Evolutionary conservation across 2,329 filamentous ascomycete genomes (phyloP).

Genomic region (Pseudocercospora ulei): DNA sequence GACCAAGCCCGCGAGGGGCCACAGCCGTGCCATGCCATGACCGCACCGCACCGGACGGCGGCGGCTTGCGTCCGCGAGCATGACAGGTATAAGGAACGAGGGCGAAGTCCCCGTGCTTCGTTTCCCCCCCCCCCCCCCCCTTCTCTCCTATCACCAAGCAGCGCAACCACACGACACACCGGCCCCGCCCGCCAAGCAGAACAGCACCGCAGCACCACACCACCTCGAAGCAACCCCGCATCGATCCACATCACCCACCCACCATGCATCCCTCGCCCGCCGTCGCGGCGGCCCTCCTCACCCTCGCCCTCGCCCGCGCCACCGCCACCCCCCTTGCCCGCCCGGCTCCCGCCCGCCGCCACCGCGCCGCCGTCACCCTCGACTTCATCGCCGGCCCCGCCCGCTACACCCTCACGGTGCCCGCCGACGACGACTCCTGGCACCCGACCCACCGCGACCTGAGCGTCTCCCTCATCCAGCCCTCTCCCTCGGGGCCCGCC

Average conservation of each 20-base stretch:
- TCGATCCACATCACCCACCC: neutral
- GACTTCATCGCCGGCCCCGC: slow-evolving; percentile 12
- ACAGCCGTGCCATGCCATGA: neutral
- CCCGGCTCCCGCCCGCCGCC: slow-evolving; percentile 5
- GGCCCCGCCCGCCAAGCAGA: slow-evolving; percentile 2
- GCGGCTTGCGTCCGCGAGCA: neutral
- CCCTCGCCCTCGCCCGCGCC: slow-evolving; percentile 6
- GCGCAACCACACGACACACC: slow-evolving; percentile 4
- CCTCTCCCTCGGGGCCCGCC: too few species aligned
- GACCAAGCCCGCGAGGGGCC: neutral
- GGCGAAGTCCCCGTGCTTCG: slow-evolving; percentile 6
- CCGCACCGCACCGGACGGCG: neutral
- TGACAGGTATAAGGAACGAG: slow-evolving; percentile 13
- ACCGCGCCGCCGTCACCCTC: slow-evolving; percentile 8
- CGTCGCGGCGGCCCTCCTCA: slow-evolving; percentile 3
- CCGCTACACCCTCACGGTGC: slow-evolving; percentile 10
- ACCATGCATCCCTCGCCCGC: slow-evolving; percentile 11
- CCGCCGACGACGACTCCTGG: slow-evolving; percentile 1
- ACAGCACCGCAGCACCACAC: neutral
- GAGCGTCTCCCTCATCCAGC: slow-evolving; percentile 12
- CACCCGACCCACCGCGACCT: slow-evolving; percentile 7
- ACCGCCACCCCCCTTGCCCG: slow-evolving; percentile 6
- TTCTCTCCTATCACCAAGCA: slow-evolving; percentile 7
- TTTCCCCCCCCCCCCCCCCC: too few species aligned
- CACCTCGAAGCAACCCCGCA: neutral